Conservation (phyloP, 164 flowering plant species). For the Cinnamomum chago region DNA sequence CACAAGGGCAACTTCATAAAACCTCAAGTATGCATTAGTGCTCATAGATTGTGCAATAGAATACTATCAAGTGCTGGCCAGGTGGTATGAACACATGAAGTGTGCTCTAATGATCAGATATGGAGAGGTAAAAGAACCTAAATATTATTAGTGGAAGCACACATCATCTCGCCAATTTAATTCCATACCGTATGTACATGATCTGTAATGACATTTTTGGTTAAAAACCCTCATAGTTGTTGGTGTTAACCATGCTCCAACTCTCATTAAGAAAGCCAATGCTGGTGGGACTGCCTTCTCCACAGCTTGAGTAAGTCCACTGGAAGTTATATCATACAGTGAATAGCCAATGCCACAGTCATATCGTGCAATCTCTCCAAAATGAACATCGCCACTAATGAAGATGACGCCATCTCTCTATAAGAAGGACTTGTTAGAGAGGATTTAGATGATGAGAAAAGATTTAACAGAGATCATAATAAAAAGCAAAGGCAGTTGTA, state of each 20-base stretch:
- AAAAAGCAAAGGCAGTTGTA: not conserved
- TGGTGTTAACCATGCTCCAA: slow-evolving; percentile 55
- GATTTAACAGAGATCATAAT: not conserved
- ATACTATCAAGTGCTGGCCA: not conserved
- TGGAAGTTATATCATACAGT: slow-evolving; percentile 65
- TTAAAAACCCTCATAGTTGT: slow-evolving; percentile 56
- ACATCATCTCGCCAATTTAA: not conserved
- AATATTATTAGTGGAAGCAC: not conserved
- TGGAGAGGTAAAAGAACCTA: not conserved
- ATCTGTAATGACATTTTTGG: slow-evolving; percentile 47
- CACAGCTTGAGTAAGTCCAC: slow-evolving; percentile 76
- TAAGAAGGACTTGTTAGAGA: slow-evolving; percentile 8
- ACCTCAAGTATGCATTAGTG: not conserved
- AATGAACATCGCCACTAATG: slow-evolving; percentile 87
- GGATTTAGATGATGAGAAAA: not conserved
- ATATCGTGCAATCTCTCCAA: slow-evolving; percentile 63
- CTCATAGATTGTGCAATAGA: no score
- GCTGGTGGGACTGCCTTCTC: slow-evolving; percentile 50
- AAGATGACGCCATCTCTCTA: slow-evolving; percentile 70
- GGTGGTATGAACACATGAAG: not conserved
- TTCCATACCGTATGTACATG: slow-evolving; percentile 62
- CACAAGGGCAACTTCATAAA: not conserved
- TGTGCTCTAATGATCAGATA: not conserved
- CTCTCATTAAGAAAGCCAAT: slow-evolving; percentile 44
- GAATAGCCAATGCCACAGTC: slow-evolving; percentile 69